Conservation (phyloP, 441 rosid genomes). For the Euphorbia schlechtendalii region DNA sequence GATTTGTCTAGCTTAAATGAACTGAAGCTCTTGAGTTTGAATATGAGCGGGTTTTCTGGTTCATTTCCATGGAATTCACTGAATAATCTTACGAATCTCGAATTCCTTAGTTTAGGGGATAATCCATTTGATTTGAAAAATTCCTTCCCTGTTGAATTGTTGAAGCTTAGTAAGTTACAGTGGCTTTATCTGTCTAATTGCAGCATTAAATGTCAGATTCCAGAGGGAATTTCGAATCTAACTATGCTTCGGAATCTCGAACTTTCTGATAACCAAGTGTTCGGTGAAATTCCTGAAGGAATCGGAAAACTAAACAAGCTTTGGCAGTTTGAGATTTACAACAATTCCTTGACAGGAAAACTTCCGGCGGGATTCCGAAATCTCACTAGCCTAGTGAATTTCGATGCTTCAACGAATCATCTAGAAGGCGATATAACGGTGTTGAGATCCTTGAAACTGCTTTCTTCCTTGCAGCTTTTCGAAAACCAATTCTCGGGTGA, state of each 20-base stretch:
- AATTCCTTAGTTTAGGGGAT: constrained; percentile 62
- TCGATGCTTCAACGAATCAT: constrained; percentile 54
- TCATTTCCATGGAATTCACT: constrained; percentile 66
- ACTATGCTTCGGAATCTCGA: constrained; percentile 54
- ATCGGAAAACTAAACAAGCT: constrained; percentile 53
- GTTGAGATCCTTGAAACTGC: constrained; percentile 40
- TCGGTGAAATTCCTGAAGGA: constrained; percentile 61
- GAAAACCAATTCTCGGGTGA: constrained; percentile 54
- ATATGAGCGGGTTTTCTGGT: constrained; percentile 57
- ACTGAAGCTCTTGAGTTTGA: constrained; percentile 41
- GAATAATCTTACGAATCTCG: constrained; percentile 43
- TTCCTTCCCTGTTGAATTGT: constrained; percentile 46
- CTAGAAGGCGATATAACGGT: constrained; percentile 70
- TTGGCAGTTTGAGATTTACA: constrained; percentile 61
- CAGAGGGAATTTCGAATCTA: constrained; percentile 52
- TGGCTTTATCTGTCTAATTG: constrained; percentile 66
- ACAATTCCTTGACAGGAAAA: constrained; percentile 52
- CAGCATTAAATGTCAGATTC: constrained; percentile 54
- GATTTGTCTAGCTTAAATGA: constrained; percentile 41
- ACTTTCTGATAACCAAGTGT: constrained; percentile 43
- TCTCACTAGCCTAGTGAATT: constrained; percentile 45
- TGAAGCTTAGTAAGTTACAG: constrained; percentile 39
- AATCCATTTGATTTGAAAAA: constrained; percentile 40
- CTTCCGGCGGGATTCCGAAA: constrained; percentile 65
- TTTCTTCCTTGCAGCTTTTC: constrained; percentile 58